phyloP scores from a whole-genome alignment of 31 red algal species.

The Asparagopsis taxiformis region DNA sequence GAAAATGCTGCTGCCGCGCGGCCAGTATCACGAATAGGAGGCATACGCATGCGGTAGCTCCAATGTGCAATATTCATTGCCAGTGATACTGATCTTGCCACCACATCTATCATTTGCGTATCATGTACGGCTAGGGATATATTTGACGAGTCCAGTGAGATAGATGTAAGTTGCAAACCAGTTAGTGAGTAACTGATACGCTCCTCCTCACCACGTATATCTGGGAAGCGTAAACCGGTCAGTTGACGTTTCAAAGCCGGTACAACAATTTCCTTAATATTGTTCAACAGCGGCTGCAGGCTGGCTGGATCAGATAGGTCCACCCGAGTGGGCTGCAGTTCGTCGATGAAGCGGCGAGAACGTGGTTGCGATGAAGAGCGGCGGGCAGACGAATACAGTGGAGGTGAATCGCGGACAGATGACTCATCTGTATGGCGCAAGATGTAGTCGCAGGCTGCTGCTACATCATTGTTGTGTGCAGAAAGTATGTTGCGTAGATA shows the following conservation, averaged over 20 bases:
- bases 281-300: not conserved
- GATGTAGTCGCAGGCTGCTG: not conserved
- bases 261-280: constrained; percentile 16
- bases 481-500: not conserved
- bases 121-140: not conserved
- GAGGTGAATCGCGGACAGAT: not conserved
- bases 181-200: constrained; percentile 9
- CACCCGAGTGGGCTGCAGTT: constrained; percentile 1
- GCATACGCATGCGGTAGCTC: constrained; percentile 3
- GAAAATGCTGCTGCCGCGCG: constrained; percentile 1
- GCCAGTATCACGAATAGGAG: constrained; percentile 6
- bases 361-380: not conserved
- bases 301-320: not conserved
- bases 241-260: not conserved
- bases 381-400: not conserved
- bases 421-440: not conserved
- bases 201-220: constrained; percentile 8
- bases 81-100: not conserved
- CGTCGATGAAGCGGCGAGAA: not conserved
- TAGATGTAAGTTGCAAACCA: not conserved
- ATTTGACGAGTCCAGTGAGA: not conserved
- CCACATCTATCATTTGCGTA: not conserved
- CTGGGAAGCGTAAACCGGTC: constrained; percentile 3
- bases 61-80: constrained; percentile 4
- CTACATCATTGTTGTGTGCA: not conserved